Conservation (phyloP, 495 filamentous ascomycete genomes). For the Elasticomyces elasticus region DNA sequence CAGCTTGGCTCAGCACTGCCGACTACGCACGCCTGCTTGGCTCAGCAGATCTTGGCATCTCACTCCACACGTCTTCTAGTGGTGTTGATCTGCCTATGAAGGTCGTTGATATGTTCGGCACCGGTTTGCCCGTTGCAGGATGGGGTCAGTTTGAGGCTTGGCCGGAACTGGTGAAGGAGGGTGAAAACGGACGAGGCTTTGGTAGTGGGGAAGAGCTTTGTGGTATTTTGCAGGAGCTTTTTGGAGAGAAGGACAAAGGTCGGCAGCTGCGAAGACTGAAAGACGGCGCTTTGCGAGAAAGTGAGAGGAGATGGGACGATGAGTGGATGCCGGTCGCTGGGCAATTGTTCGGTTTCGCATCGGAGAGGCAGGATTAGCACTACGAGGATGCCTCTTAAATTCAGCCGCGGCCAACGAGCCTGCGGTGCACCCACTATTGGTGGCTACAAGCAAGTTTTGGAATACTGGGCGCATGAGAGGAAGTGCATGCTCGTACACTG, state of each 20-base stretch:
- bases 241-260: slow-evolving; percentile 36
- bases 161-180: slow-evolving; percentile 74
- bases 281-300: slow-evolving; percentile 66
- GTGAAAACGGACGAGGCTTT: slow-evolving; percentile 78
- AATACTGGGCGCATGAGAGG: too few relatives aligned
- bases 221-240: slow-evolving; percentile 49
- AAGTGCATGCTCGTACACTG: too few relatives aligned
- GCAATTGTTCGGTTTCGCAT: slow-evolving; percentile 6
- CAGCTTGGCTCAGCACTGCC: slow-evolving; percentile 68
- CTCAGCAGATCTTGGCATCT: slow-evolving; percentile 80
- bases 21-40: slow-evolving; percentile 85
- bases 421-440: too few relatives aligned
- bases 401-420: too few relatives aligned
- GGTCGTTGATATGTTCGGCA: slow-evolving; percentile 97
- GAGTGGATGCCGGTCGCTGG: slow-evolving; percentile 54
- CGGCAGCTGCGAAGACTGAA: slow-evolving; percentile 52
- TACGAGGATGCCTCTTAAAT: background rate
- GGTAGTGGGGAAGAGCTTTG: slow-evolving; percentile 53
- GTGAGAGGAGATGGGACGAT: slow-evolving; percentile 76
- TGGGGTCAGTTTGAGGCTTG: slow-evolving; percentile 77
- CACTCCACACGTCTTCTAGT: slow-evolving; percentile 82
- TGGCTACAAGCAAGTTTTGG: too few relatives aligned
- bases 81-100: slow-evolving; percentile 98
- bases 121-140: slow-evolving; percentile 80
- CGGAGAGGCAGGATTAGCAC: background rate